Percentiles rank a stretch among this genome's conserved stretches.
Evolutionary conservation across 257 asterid genomes (phyloP).

Genomic region (Solanum peruvianum): DNA sequence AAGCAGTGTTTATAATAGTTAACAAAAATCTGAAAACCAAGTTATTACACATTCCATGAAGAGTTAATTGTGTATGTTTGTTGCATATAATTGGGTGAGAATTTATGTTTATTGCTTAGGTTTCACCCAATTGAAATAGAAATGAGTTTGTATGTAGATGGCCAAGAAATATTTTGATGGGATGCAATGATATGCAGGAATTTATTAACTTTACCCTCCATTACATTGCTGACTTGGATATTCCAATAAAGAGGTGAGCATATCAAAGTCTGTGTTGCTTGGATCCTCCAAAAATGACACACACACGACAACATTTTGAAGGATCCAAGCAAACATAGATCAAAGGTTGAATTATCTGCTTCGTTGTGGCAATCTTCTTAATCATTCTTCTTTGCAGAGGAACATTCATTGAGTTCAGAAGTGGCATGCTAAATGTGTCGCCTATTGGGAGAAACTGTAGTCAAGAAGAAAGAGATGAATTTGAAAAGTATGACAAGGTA

Average conservation of each 20-base stretch:
- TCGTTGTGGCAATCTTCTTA: slow-evolving; percentile 4
- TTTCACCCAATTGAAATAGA: background rate
- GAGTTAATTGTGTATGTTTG: background rate
- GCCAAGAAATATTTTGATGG: background rate
- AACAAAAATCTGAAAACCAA: background rate
- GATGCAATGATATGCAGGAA: slow-evolving; percentile 51
- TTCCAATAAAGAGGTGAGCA: slow-evolving; percentile 84
- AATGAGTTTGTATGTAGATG: background rate
- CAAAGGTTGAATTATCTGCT: background rate
- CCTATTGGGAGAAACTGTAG: slow-evolving; percentile 99
- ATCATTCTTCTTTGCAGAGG: slow-evolving; percentile 39
- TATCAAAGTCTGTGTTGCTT: background rate
- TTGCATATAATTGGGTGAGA: background rate
- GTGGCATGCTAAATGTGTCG: slow-evolving; percentile 94
- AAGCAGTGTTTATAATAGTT: background rate
- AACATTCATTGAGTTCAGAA: slow-evolving; percentile 89
- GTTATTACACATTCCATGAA: background rate
- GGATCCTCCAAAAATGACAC: background rate
- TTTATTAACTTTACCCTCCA: slow-evolving; percentile 85
- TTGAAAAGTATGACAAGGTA: slow-evolving; percentile 96
- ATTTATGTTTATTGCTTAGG: background rate
- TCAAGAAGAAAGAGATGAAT: slow-evolving; percentile 94
- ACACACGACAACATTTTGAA: background rate
- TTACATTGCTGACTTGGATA: slow-evolving; percentile 93
- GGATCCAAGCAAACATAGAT: background rate